Percentiles rank a stretch among this genome's conserved stretches.
Conservation (phyloP, 177 flowering plant genomes). For the Vitis hybrid region DNA sequence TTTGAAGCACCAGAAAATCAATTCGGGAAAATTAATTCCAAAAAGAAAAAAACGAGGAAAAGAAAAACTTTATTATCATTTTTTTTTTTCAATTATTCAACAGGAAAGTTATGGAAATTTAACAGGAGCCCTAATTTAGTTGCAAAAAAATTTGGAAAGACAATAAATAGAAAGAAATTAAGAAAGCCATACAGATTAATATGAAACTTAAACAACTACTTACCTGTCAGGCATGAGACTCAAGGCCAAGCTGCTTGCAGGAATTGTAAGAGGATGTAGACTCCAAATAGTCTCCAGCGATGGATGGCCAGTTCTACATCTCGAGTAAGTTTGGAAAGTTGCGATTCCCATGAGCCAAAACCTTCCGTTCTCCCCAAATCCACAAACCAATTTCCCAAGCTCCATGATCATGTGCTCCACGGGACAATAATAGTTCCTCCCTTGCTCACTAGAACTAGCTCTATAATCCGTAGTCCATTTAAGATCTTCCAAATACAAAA, state of each 20-base stretch:
- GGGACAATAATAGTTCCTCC: constrained; percentile 53
- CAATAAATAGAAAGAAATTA: not conserved
- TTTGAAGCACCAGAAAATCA: too few relatives aligned
- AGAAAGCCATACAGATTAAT: not conserved
- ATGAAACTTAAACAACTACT: constrained; percentile 1
- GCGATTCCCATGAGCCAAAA: constrained; percentile 82
- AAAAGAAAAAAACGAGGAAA: too few relatives aligned
- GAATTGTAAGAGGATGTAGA: constrained; percentile 71
- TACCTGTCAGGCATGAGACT: constrained; percentile 84
- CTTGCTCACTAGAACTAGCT: constrained; percentile 38
- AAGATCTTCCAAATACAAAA: constrained; percentile 86
- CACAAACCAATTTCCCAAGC: constrained; percentile 64
- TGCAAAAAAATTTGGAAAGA: not conserved
- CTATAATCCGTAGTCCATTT: constrained; percentile 70
- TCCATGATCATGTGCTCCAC: constrained; percentile 79
- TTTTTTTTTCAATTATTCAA: too few relatives aligned
- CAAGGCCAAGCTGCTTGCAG: constrained; percentile 68
- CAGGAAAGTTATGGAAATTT: too few relatives aligned
- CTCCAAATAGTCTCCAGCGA: constrained; percentile 72
- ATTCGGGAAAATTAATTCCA: too few relatives aligned
- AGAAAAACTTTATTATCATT: too few relatives aligned
- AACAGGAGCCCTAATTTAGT: too few relatives aligned
- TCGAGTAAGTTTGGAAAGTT: constrained; percentile 69
- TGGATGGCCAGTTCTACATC: constrained; percentile 68
- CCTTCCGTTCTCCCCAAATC: constrained; percentile 46